Conservation (phyloP, 108 stramenopile species). For the Seminavis robusta region DNA sequence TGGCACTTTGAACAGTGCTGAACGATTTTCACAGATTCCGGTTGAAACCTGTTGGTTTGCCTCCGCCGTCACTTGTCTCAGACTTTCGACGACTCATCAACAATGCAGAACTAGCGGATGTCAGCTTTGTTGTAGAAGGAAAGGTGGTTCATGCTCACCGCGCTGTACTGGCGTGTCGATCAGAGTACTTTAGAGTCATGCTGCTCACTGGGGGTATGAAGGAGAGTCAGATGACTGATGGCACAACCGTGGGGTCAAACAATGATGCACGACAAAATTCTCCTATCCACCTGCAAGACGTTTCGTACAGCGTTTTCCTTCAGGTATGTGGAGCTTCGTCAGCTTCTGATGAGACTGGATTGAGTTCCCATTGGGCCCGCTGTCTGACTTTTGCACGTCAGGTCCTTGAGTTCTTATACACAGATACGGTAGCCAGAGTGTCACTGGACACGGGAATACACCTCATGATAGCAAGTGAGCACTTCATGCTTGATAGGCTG, state of each 20-base stretch:
- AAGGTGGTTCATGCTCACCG: constrained; percentile 83
- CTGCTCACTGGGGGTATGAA: constrained; percentile 88
- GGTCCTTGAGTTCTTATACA: constrained; percentile 94
- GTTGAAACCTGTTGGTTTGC: constrained; percentile 75
- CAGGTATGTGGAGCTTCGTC: background rate
- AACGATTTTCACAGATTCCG: constrained; percentile 95
- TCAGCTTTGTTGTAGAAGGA: constrained; percentile 92
- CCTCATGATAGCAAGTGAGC: constrained; percentile 89
- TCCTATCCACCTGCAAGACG: constrained; percentile 71
- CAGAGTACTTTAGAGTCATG: constrained; percentile 92
- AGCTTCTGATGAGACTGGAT: background rate
- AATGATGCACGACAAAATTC: too few relatives aligned
- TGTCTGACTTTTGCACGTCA: too few relatives aligned
- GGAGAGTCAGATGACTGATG: constrained; percentile 42
- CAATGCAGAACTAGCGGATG: constrained; percentile 77
- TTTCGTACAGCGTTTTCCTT: constrained; percentile 84
- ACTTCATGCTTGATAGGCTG: constrained; percentile 88
- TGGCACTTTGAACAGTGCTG: constrained; percentile 79
- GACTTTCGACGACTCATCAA: constrained; percentile 80
- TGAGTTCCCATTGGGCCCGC: constrained; percentile 15
- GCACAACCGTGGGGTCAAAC: constrained; percentile 3
- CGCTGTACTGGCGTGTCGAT: constrained; percentile 86
- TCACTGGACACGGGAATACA: constrained; percentile 74
- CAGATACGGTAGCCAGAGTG: constrained; percentile 76
- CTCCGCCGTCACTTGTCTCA: constrained; percentile 68